phyloP scores from a whole-genome alignment of 2,329 filamentous ascomycete species.

The Orbilia oligospora region DNA sequence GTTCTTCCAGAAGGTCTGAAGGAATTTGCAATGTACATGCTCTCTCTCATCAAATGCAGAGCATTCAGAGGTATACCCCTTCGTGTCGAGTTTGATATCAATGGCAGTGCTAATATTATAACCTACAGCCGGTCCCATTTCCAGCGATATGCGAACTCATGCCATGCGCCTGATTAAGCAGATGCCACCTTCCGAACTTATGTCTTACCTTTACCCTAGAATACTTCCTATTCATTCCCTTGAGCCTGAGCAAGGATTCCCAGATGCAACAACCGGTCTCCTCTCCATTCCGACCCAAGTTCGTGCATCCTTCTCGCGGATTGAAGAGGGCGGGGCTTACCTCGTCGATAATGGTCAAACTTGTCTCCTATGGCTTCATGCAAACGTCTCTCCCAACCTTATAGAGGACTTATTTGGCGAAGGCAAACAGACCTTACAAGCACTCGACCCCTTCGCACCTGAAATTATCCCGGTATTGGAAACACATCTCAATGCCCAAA shows the following conservation, averaged over 20 bases:
- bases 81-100: background rate
- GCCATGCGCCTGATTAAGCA: slow-evolving; percentile 91
- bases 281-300: slow-evolving; percentile 84
- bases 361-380: slow-evolving; percentile 91
- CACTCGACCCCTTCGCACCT: slow-evolving; percentile 84
- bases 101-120: slow-evolving; percentile 13
- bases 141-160: slow-evolving; percentile 89
- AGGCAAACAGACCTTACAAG: slow-evolving; percentile 78
- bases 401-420: slow-evolving; percentile 90
- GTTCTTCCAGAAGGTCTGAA: slow-evolving; percentile 96
- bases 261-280: slow-evolving; percentile 87
- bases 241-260: slow-evolving; percentile 87
- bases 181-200: slow-evolving; percentile 88
- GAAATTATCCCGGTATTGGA: slow-evolving; percentile 82
- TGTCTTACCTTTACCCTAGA: slow-evolving; percentile 92
- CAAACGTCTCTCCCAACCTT: slow-evolving; percentile 91
- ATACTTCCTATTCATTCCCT: slow-evolving; percentile 94
- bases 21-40: slow-evolving; percentile 96
- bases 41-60: slow-evolving; percentile 88
- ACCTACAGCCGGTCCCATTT: slow-evolving; percentile 80
- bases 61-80: slow-evolving; percentile 80
- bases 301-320: slow-evolving; percentile 85
- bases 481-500: slow-evolving; percentile 94
- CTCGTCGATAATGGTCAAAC: slow-evolving; percentile 95
- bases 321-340: slow-evolving; percentile 94